Percentiles rank a stretch among this genome's conserved stretches.
phyloP scores from a whole-genome alignment of 345 rosid genomes.

The Mallotus nudiflorus region DNA sequence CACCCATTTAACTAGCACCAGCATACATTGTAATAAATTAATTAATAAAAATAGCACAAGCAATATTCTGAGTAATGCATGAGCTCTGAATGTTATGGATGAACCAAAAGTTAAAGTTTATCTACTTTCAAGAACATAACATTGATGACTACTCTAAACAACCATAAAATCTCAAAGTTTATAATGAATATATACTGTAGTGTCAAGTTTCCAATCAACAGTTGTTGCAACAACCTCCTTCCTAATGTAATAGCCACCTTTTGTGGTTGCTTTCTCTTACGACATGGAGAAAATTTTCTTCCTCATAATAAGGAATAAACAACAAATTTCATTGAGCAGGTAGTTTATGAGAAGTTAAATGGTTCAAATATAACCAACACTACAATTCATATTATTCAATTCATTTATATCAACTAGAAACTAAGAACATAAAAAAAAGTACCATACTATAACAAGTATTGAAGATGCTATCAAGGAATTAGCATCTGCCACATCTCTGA shows the following conservation, averaged over 20 bases:
- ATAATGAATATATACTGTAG: constrained; percentile 49
- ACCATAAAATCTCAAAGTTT: neutral
- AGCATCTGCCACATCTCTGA: constrained; percentile 92
- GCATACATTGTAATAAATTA: neutral
- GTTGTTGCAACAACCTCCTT: constrained; percentile 99
- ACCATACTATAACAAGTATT: too few species aligned
- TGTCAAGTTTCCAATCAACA: constrained; percentile 92
- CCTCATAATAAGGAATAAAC: constrained; percentile 11
- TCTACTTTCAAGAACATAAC: neutral
- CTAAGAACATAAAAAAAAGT: neutral
- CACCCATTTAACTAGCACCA: neutral
- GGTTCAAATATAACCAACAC: neutral
- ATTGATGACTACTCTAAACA: neutral
- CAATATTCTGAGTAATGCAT: too few species aligned
- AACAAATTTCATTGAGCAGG: neutral
- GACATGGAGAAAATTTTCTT: constrained; percentile 6
- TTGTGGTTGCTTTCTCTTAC: constrained; percentile 74
- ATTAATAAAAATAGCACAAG: neutral
- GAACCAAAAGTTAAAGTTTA: too few species aligned
- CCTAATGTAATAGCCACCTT: constrained; percentile 89
- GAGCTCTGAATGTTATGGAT: too few species aligned
- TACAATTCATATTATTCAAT: neutral
- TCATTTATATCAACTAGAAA: neutral
- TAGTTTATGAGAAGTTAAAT: neutral
- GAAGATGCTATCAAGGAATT: constrained; percentile 72